Evolutionary conservation across 176 grass and related monocot genomes (phyloP).

Genomic region (Triticum aestivum): DNA sequence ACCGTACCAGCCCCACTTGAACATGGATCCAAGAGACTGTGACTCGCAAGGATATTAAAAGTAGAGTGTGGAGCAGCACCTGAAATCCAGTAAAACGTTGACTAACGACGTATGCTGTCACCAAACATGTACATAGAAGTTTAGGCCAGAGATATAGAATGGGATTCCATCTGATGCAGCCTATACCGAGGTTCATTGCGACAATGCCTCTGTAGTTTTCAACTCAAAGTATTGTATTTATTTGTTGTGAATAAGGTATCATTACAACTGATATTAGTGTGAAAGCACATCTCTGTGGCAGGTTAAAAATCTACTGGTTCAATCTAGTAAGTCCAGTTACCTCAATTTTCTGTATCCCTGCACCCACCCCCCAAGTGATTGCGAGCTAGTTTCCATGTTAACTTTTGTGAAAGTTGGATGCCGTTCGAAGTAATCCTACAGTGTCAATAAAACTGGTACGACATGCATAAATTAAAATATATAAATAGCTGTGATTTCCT

Average conservation of each 20-base stretch:
- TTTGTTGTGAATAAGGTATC: background rate
- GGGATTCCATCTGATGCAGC: background rate
- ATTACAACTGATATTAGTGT: background rate
- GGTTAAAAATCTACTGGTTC: background rate
- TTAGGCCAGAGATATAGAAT: slow-evolving; percentile 8
- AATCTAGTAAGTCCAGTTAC: background rate
- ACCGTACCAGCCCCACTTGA: slow-evolving; percentile 33
- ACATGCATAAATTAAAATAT: background rate
- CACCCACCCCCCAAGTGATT: background rate
- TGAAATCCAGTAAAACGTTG: slow-evolving; percentile 26
- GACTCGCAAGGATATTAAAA: slow-evolving; percentile 10
- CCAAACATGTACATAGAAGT: background rate
- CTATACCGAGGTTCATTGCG: background rate
- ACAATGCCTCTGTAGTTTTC: background rate
- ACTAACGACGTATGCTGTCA: background rate
- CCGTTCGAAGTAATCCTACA: background rate
- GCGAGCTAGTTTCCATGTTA: background rate
- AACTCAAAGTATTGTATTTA: background rate
- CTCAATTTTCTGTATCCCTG: background rate
- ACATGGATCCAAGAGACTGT: slow-evolving; percentile 30
- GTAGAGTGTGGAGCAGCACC: slow-evolving; percentile 17
- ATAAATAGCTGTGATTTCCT: background rate
- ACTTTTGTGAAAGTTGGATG: background rate
- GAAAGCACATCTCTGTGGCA: background rate
- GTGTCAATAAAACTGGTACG: background rate